Conservation (phyloP, 208 protist genomes). For the Kentomonas sorsogonicus region DNA sequence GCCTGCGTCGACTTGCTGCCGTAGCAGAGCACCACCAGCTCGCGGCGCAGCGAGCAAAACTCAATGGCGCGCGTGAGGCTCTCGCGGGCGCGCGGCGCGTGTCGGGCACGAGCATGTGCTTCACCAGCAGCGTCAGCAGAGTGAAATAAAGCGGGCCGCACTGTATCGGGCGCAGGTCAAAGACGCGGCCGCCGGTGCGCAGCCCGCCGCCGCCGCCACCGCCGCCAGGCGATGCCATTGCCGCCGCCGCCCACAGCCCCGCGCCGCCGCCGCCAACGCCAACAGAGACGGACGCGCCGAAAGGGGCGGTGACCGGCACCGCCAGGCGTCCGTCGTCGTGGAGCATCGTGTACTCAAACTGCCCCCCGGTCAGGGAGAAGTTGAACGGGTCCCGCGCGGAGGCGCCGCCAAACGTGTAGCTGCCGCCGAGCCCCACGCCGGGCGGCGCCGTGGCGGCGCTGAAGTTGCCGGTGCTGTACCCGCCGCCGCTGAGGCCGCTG, state of each 20-base stretch:
- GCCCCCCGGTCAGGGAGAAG: no score
- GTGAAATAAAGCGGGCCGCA: constrained; percentile 35
- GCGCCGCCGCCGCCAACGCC: no score
- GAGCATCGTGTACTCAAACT: no score
- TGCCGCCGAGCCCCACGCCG: no score
- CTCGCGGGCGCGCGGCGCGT: constrained; percentile 31
- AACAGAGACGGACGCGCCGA: not conserved
- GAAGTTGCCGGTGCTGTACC: not conserved
- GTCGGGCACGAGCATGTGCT: constrained; percentile 31
- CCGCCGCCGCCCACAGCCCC: no score
- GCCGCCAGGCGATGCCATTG: no score
- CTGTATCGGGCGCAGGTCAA: constrained; percentile 31
- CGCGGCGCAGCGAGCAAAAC: constrained; percentile 33
- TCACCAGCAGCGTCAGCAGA: constrained; percentile 28
- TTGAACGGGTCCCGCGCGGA: no score
- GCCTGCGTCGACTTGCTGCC: constrained; percentile 36
- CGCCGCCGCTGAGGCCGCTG: not conserved
- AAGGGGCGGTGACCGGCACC: not conserved
- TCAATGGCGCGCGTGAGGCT: constrained; percentile 29
- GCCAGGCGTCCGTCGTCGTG: no score
- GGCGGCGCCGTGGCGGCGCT: not conserved
- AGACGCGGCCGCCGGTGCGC: constrained; percentile 6
- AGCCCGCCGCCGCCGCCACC: not conserved
- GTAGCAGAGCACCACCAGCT: constrained; percentile 29
- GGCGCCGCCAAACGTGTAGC: no score